Base-by-base conservation (phyloP, 805 yeast genomes). In the Wilhelminamyces savonicus region DNA sequence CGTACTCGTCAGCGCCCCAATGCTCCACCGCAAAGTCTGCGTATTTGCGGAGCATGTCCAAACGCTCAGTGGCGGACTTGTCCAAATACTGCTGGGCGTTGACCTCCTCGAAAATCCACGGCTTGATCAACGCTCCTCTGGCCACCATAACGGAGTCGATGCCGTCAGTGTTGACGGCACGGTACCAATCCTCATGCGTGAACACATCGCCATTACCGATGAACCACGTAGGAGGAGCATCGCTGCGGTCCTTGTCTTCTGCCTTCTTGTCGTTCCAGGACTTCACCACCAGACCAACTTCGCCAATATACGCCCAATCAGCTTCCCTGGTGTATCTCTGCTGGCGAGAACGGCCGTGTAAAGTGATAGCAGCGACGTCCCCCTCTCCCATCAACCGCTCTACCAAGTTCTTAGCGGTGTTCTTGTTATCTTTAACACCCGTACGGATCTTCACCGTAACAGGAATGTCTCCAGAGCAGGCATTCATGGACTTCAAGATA, bases 1-100 rank as follows among this genome's bases (percentile, higher is more conserved):
- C 99, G 54, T 80, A 90, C 46, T 85, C 95, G 51, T 92, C 99
- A 0, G 95, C 71, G 4, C 99, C 98, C 97, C 98, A 92, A 57
- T 92, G 97, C 44, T 86, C 86, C 42, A 92, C 67, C 0, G 98
- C 97, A 52, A 64, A 83, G 31, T 78, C 61, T 4, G 94, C 76
- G 52, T 78, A 92, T 29, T 69, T 71, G 39, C 67, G 65, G 46
- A 90, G 56, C 24, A 81, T 74, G 21, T 79, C 94, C 33, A 92
- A 71, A 55, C 99, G 74, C 59, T 92, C 97, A 13, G 80, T 66
- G n/a, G 95, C 79, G 2, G 85, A 67, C 61, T 90, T 92, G 56
- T 92, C 99, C 39, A 92, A 59, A 54, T 86, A 78, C 56, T 92
- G 97, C 46, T 78, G 76, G 5, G 90, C 68, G 35, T 90, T 94